phyloP scores from a whole-genome alignment of 176 grass and related monocot species.

The Musa acuminata region DNA sequence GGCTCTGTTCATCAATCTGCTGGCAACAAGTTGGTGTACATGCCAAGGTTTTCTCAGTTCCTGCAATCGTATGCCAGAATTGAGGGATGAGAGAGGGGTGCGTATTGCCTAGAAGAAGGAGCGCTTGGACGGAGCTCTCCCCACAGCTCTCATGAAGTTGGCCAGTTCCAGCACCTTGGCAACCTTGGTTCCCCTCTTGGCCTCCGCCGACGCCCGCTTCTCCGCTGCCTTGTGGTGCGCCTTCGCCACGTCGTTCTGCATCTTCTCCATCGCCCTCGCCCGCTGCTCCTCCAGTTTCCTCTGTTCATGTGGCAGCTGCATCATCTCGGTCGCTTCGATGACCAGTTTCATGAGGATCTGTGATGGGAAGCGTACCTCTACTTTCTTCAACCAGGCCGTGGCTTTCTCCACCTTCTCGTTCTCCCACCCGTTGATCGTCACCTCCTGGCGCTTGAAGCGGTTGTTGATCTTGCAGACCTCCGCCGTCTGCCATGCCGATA shows the following conservation, averaged over 20 bases:
- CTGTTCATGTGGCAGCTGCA: conserved; percentile 17
- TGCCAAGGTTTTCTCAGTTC: background rate
- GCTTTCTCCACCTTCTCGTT: conserved; percentile 73
- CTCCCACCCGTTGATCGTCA: conserved; percentile 88
- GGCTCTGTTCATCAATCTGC: background rate
- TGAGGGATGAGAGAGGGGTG: background rate
- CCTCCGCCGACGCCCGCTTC: conserved; percentile 89
- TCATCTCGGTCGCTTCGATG: too few species aligned
- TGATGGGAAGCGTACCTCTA: conserved; percentile 40
- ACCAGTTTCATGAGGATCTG: background rate
- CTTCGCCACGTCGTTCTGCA: conserved; percentile 85
- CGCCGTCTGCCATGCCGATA: conserved; percentile 77
- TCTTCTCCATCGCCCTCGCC: conserved; percentile 79
- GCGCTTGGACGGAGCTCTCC: conserved; percentile 72
- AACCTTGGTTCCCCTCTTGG: conserved; percentile 71
- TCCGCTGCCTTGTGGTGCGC: conserved; percentile 81
- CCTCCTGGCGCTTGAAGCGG: conserved; percentile 80
- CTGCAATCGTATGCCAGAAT: background rate
- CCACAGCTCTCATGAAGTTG: conserved; percentile 86
- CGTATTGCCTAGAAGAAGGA: conserved; percentile 54
- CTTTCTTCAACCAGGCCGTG: conserved; percentile 61
- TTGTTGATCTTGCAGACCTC: conserved; percentile 93
- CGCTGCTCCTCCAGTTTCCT: conserved; percentile 84
- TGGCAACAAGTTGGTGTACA: background rate
- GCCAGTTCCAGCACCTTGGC: conserved; percentile 81